Evolutionary conservation across 2,329 filamentous ascomycete genomes (phyloP), one percentile per base, ranked within the genome.

Genomic region (Huntiella moniliformis): DNA sequence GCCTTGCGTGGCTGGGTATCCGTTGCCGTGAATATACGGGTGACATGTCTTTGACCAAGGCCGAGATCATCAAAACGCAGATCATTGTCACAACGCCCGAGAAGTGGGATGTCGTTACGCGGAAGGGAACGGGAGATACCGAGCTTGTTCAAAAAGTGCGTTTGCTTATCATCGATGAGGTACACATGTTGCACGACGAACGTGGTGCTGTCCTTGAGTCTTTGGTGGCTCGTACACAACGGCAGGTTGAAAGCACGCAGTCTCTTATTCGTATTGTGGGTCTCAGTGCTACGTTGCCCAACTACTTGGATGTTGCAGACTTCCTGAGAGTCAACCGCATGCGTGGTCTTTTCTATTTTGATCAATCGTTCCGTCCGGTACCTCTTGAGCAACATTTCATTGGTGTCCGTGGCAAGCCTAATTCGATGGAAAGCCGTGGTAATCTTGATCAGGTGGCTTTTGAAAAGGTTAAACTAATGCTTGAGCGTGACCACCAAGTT

Each of bases 121-220:
- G 91, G 51, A 98, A 96, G 62, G 92, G 88, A 47, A 96, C 87
- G 1, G 91, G 92, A 12, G 91, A 98, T 58, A 96, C 91, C 0
- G 91, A 96, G 58, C 73, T 98, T 3, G 92, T 98, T 11, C 91
- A 98, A 56, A 98, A 98, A 59, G 91, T 98, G 17, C 77, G 88
- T 8, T 68, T 98, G 2, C 71, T 98, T 50, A 96, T 98, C 56
- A 96, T 98, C 51, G 91, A 98, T 60, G 91, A 98, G 64, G 91
- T 98, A 1, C 91, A 98, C 58, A 98, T 98, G 92, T 78, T 98
- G 55, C 92, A 98, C 56, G 91, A 98, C 59, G 91, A 96, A 61
- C 78, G 91, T 59, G 91, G 91, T 56, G 86, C 92, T 10, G 92
- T 98, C 0, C 71, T 99, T 22, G 91, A 99, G 58, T 95, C 88